These are phyloP conservation scores for Cocos nucifera DNA, from an alignment of 176 grass and related monocot genomes.

Conservation along the genomic window DNA sequence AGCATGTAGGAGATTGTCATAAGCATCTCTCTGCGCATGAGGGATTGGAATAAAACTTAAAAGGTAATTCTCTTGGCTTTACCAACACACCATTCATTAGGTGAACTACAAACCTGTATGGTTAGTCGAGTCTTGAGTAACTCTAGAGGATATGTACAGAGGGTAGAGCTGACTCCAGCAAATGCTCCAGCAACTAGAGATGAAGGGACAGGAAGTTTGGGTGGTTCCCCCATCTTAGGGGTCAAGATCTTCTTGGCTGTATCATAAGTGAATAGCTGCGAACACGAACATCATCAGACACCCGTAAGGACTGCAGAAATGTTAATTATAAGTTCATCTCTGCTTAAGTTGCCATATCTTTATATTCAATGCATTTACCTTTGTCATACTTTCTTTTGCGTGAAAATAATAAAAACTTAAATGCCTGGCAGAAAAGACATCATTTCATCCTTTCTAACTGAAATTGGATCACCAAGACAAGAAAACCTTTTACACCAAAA, in stretches of 20 bases:
- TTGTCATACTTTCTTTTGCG: too few relatives aligned
- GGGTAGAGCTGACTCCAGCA: constrained; percentile 65
- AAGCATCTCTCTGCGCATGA: constrained; percentile 53
- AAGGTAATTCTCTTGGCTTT: too few relatives aligned
- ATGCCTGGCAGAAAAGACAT: too few relatives aligned
- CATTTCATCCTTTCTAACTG: too few relatives aligned
- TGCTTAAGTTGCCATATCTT: too few relatives aligned
- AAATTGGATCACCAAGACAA: too few relatives aligned
- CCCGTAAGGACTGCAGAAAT: too few relatives aligned
- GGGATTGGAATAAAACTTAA: not conserved
- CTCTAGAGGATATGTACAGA: constrained; percentile 88
- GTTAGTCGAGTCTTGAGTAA: constrained; percentile 77
- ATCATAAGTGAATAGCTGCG: constrained; percentile 73
- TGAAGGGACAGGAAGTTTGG: constrained; percentile 46
- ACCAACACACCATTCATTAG: not conserved
- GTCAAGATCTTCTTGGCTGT: constrained; percentile 64
- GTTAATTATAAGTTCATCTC: too few relatives aligned
- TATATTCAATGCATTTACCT: too few relatives aligned
- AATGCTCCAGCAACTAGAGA: constrained; percentile 69
- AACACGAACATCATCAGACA: not conserved
- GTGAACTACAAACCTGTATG: constrained; percentile 49
- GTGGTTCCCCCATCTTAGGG: constrained; percentile 33
- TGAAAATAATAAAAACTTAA: too few relatives aligned
- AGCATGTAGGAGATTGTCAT: constrained; percentile 60
- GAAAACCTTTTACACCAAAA: too few relatives aligned